phyloP scores from a whole-genome alignment of 2,329 filamentous ascomycete genomes.

The Byssochlamys sp. region DNA sequence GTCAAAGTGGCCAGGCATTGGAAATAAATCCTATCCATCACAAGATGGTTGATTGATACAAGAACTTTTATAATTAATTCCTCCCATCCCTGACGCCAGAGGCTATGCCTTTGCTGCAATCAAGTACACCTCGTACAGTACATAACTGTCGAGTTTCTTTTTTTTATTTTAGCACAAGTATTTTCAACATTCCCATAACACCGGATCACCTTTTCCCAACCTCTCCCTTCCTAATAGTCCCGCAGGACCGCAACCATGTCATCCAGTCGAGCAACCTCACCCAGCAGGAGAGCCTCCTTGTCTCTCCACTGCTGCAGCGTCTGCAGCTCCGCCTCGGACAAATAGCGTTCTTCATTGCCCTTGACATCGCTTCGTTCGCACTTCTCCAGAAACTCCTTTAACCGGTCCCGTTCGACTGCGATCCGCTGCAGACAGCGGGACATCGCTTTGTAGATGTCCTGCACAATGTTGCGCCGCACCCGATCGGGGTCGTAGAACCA shows the following conservation, averaged over 20 bases:
- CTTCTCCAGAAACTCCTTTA: constrained; percentile 66
- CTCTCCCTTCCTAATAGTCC: constrained; percentile 51
- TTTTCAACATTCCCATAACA: background rate
- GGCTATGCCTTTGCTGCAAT: background rate
- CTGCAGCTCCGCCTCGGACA: constrained; percentile 64
- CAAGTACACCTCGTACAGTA: background rate
- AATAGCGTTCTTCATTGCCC: constrained; percentile 69
- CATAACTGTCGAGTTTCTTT: background rate
- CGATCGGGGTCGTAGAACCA: constrained; percentile 81
- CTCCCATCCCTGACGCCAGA: background rate
- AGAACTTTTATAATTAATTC: background rate
- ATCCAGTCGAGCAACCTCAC: constrained; percentile 72
- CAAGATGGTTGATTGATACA: background rate
- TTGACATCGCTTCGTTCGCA: constrained; percentile 77
- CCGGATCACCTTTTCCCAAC: background rate
- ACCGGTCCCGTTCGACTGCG: constrained; percentile 61
- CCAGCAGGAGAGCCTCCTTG: constrained; percentile 60
- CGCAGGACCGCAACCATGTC: constrained; percentile 72
- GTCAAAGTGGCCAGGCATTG: too few species aligned
- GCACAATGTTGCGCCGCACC: constrained; percentile 59
- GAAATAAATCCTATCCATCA: too few species aligned
- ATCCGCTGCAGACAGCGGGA: constrained; percentile 72
- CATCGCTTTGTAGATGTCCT: constrained; percentile 85
- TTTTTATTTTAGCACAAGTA: background rate
- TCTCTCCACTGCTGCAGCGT: constrained; percentile 55